phyloP scores from a whole-genome alignment of 2,329 filamentous ascomycete genomes.

The Sclerotinia borealis region DNA sequence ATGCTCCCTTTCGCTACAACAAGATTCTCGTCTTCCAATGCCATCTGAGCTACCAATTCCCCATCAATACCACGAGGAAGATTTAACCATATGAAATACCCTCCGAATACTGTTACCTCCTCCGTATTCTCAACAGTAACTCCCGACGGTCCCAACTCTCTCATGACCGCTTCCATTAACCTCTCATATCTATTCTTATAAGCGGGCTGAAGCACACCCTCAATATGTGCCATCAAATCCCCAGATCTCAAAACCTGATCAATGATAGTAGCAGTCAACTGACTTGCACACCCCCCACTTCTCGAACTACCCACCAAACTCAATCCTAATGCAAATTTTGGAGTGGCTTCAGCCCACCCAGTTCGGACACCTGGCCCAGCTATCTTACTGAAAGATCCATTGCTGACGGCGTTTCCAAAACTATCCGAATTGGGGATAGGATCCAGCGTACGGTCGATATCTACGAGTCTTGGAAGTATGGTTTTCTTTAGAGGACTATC shows the following conservation, averaged over 20 bases:
- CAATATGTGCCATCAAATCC: slow-evolving; percentile 41
- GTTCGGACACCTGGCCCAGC: slow-evolving; percentile 73
- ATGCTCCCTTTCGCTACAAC: slow-evolving; percentile 61
- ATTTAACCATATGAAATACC: slow-evolving; percentile 80
- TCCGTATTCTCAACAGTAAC: slow-evolving; percentile 38
- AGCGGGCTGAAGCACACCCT: slow-evolving; percentile 38
- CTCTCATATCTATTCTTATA: slow-evolving; percentile 42
- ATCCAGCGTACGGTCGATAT: slow-evolving; percentile 66
- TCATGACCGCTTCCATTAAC: slow-evolving; percentile 53
- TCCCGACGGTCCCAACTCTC: slow-evolving; percentile 57
- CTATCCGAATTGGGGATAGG: slow-evolving; percentile 46
- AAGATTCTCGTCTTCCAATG: slow-evolving; percentile 57
- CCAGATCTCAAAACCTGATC: slow-evolving; percentile 42
- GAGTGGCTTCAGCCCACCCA: slow-evolving; percentile 78
- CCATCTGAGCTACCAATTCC: slow-evolving; percentile 50
- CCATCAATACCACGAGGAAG: slow-evolving; percentile 48
- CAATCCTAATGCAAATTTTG: slow-evolving; percentile 50
- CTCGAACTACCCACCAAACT: slow-evolving; percentile 48
- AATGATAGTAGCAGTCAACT: slow-evolving; percentile 48
- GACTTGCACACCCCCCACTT: slow-evolving; percentile 52
- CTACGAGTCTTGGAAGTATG: slow-evolving; percentile 65
- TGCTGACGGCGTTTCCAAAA: slow-evolving; percentile 79
- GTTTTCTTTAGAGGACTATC: slow-evolving; percentile 15
- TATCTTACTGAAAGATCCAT: slow-evolving; percentile 88
- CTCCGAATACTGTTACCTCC: slow-evolving; percentile 55